A percentile compares a stretch with the other conserved stretches of the same genome.
phyloP scores from a whole-genome alignment of 495 filamentous ascomycete species.

The Glonium stellatum region DNA sequence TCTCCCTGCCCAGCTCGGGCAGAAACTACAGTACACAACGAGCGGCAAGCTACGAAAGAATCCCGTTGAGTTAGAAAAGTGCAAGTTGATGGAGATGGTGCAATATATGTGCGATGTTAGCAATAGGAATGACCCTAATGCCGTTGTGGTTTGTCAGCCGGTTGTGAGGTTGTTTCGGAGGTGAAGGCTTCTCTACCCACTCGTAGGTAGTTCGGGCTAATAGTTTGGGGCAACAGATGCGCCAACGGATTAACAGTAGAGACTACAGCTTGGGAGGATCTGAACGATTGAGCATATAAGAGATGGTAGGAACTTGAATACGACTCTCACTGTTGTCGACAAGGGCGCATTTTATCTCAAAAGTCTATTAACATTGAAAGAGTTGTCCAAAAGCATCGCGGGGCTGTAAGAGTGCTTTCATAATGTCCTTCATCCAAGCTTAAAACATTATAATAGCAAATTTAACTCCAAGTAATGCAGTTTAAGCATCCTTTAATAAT shows the following conservation, averaged over 20 bases:
- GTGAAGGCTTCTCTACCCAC: slow-evolving; percentile 41
- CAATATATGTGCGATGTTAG: slow-evolving; percentile 75
- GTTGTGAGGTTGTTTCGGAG: slow-evolving; percentile 71
- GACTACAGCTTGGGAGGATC: slow-evolving; percentile 68
- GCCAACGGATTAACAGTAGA: slow-evolving; percentile 69
- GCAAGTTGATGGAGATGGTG: slow-evolving; percentile 67
- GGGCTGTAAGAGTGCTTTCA: too few species aligned
- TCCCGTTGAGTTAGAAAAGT: slow-evolving; percentile 48
- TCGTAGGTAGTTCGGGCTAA: slow-evolving; percentile 3
- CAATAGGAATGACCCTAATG: slow-evolving; percentile 32
- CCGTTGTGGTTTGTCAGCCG: slow-evolving; percentile 63
- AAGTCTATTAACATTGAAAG: too few species aligned
- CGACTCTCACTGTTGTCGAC: too few species aligned
- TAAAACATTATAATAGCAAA: neutral
- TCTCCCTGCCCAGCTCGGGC: slow-evolving; percentile 45
- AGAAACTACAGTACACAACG: slow-evolving; percentile 43
- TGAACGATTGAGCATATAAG: neutral
- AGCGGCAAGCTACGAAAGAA: slow-evolving; percentile 47
- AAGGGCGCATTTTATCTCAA: too few species aligned
- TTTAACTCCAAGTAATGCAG: slow-evolving; percentile 1
- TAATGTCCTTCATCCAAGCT: neutral
- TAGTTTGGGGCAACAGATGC: slow-evolving; percentile 50
- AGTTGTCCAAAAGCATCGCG: too few species aligned
- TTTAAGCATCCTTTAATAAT: neutral
- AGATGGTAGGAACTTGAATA: too few species aligned